Conservation (phyloP, 768 basidiomycete species). For the Trametes gibbosa region DNA sequence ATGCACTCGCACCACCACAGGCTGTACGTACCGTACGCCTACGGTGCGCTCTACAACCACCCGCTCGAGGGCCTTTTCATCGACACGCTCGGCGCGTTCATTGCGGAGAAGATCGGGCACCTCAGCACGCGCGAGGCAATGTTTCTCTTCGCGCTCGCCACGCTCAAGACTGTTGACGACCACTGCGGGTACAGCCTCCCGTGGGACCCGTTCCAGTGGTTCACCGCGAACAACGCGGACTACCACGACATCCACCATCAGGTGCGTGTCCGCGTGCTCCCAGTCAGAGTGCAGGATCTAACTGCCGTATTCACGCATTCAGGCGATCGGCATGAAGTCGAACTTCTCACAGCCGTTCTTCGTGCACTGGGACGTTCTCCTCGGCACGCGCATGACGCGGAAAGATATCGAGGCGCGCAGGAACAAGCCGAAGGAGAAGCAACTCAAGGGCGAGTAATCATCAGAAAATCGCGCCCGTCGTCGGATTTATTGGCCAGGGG, state of each 20-base stretch:
- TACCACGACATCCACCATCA: slow-evolving; percentile 99
- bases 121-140: slow-evolving; percentile 83
- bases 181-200: slow-evolving; percentile 90
- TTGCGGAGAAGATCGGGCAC: slow-evolving; percentile 69
- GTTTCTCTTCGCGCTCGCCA: slow-evolving; percentile 78
- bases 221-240: slow-evolving; percentile 88
- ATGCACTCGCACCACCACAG: slow-evolving; percentile 95
- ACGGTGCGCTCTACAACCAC: slow-evolving; percentile 98
- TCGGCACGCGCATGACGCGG: slow-evolving; percentile 83
- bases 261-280: slow-evolving; percentile 38
- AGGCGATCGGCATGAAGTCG: slow-evolving; percentile 85
- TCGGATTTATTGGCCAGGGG: too few relatives aligned
- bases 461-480: neutral
- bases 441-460: slow-evolving; percentile 11
- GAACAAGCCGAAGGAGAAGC: slow-evolving; percentile 13
- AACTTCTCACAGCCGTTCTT: slow-evolving; percentile 97
- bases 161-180: slow-evolving; percentile 91
- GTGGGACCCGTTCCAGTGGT: slow-evolving; percentile 86
- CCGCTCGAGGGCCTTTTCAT: slow-evolving; percentile 91
- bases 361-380: slow-evolving; percentile 84
- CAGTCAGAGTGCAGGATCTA: neutral
- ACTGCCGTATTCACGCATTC: neutral
- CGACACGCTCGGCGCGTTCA: slow-evolving; percentile 74
- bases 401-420: slow-evolving; percentile 54
- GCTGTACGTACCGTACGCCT: slow-evolving; percentile 95